Base-by-base conservation (phyloP, 2,329 filamentous ascomycete genomes). In the Ophiostoma novo-ulmi region DNA sequence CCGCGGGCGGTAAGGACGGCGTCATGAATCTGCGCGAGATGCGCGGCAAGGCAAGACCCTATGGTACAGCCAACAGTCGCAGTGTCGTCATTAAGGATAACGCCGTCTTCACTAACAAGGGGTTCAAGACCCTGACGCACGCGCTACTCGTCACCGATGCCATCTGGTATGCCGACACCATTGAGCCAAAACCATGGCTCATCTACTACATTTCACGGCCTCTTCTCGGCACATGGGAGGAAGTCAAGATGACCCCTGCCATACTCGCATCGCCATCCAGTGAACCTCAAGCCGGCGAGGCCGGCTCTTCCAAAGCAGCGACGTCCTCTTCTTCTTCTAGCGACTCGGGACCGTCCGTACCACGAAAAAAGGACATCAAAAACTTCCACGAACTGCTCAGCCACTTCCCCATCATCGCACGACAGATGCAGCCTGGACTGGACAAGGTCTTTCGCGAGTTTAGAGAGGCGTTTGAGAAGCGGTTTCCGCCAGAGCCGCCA, bases 181-280 rank as follows among this genome's bases (percentile, higher is more conserved):
- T 92, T 76, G 94, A 98, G 76, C 90, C 92, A 17, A 90, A 93
- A 75, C 92, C 94, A 85, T 99, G 95, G 93, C 88, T 99, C 63
- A 86, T 99, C 72, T 98, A 98, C 85, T 97, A 94, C 80, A 97
- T 99, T 73, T 95, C 94, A 36, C 89, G 88, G 69, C 95, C 95
- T 1, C 82, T 99, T 69, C 87, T 97, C 26, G 95, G 95, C 35
- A 85, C 87, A 0, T 94, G 90, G 83, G 93, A 97, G 76, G 87
- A 93, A 68, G 85, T 88, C 69, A 89, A 88, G 74, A 89, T 94
- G 68, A 80, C 85, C 5, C 89, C 90, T 2, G 93, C 93, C 1
- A 74, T 87, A 10, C 80, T 89, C 74, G 83, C 80, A 74, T 82
- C 38, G 3, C 63, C 69, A 6, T 44, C n/a, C 38, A n/a, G 36